Conservation (phyloP, 257 asterid species). For the Petrea volubilis region DNA sequence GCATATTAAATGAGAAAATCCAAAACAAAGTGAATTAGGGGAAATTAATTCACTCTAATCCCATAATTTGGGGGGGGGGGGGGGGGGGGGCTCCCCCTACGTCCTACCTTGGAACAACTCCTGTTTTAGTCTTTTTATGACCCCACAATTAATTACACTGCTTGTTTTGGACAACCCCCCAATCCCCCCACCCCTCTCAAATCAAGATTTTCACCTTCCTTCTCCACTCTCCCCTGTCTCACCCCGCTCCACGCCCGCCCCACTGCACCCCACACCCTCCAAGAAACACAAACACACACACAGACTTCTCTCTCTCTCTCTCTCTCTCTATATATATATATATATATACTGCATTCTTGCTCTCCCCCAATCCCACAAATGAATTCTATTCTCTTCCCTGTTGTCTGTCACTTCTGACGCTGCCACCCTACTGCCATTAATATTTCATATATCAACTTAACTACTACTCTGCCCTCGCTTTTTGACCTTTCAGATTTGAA, state of each 20-base stretch:
- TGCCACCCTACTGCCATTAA: slow-evolving; percentile 20
- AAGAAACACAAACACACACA: slow-evolving; percentile 5
- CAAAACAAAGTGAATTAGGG: not conserved
- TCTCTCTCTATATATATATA: too few relatives aligned
- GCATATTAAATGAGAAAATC: not conserved
- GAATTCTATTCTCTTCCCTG: slow-evolving; percentile 21
- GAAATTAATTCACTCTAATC: slow-evolving; percentile 2
- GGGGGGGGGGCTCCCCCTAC: too few relatives aligned
- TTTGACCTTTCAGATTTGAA: slow-evolving; percentile 24
- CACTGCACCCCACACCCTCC: not conserved
- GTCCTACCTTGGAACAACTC: not conserved
- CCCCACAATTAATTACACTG: slow-evolving; percentile 3
- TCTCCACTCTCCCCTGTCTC: slow-evolving; percentile 25
- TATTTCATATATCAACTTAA: slow-evolving; percentile 8
- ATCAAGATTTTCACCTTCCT: slow-evolving; percentile 26
- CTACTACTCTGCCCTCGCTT: slow-evolving; percentile 1
- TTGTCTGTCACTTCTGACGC: slow-evolving; percentile 29
- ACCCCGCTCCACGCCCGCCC: slow-evolving; percentile 24
- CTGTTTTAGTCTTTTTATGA: slow-evolving; percentile 26
- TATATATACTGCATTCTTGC: not conserved
- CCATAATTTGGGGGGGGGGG: slow-evolving; percentile 3
- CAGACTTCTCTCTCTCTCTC: not conserved
- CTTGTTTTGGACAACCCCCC: slow-evolving; percentile 13
- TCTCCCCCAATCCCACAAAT: slow-evolving; percentile 23
- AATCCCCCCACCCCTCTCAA: slow-evolving; percentile 8